Conservation (phyloP, 75 land plant species). For the Pinus albicaulis region DNA sequence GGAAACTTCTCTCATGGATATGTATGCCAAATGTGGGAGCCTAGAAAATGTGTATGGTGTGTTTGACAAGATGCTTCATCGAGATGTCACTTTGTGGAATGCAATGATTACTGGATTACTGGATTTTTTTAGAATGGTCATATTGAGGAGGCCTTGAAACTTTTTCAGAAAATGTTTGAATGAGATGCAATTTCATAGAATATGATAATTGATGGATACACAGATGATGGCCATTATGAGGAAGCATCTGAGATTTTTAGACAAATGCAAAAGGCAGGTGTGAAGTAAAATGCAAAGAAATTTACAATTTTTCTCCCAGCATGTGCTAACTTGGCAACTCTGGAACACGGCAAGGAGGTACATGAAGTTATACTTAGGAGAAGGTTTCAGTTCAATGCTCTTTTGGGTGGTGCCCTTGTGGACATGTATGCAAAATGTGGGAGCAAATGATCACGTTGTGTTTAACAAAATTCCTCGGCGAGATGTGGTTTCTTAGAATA, state of each 20-base stretch:
- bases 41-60: constrained; percentile 12
- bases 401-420: constrained; percentile 14
- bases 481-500: constrained; percentile 14
- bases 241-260: not conserved
- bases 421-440: constrained; percentile 31
- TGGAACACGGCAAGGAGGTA: constrained; percentile 17
- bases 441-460: not conserved
- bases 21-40: constrained; percentile 46
- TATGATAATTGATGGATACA: too few relatives aligned
- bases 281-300: constrained; percentile 8
- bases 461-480: constrained; percentile 6
- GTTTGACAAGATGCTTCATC: constrained; percentile 20
- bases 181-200: too few relatives aligned
- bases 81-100: constrained; percentile 35
- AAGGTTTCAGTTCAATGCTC: not conserved
- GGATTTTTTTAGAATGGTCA: constrained; percentile 28
- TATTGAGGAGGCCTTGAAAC: constrained; percentile 1
- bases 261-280: not conserved
- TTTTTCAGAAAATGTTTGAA: not conserved
- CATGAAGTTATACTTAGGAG: constrained; percentile 10
- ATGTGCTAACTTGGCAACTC: constrained; percentile 5
- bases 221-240: too few relatives aligned
- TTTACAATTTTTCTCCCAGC: constrained; percentile 8
- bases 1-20: constrained; percentile 27
- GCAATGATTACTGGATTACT: constrained; percentile 17